A percentile compares a stretch with the other conserved stretches of the same genome.
Conservation (phyloP, 345 rosid genomes). For the Pelargonium nanum region DNA sequence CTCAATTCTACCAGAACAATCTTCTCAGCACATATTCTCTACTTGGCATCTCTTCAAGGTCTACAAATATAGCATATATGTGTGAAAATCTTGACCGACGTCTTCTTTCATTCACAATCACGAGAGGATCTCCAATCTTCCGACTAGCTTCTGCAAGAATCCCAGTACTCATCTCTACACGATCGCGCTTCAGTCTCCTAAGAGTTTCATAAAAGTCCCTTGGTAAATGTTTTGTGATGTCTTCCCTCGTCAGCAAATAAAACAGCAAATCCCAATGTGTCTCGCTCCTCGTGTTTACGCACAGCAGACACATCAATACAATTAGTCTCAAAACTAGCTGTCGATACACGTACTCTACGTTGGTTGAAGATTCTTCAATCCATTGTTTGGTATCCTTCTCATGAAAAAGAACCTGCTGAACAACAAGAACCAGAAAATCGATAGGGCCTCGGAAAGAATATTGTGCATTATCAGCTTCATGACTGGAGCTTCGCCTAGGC, state of each 20-base stretch:
- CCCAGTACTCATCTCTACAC: not conserved
- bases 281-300: conserved; percentile 17
- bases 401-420: conserved; percentile 5
- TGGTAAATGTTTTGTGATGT: conserved; percentile 16
- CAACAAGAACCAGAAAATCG: conserved; percentile 5
- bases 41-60: conserved; percentile 2
- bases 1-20: not conserved
- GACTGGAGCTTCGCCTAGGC: not conserved
- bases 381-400: conserved; percentile 17
- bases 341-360: conserved; percentile 4
- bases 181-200: not conserved
- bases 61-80: conserved; percentile 18
- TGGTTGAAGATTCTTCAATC: conserved; percentile 9
- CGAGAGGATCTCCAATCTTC: conserved; percentile 25
- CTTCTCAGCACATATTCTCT: not conserved
- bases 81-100: conserved; percentile 1
- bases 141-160: conserved; percentile 19
- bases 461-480: not conserved
- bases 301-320: conserved; percentile 19
- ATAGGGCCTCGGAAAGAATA: not conserved
- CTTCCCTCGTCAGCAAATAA: conserved; percentile 11
- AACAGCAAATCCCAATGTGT: conserved; percentile 5
- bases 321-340: conserved; percentile 28
- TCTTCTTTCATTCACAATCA: conserved; percentile 11
- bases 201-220: conserved; percentile 10